These are phyloP conservation scores for Talaromyces thailandensis DNA, from an alignment of 495 filamentous ascomycete species.

Conservation along the genomic window DNA sequence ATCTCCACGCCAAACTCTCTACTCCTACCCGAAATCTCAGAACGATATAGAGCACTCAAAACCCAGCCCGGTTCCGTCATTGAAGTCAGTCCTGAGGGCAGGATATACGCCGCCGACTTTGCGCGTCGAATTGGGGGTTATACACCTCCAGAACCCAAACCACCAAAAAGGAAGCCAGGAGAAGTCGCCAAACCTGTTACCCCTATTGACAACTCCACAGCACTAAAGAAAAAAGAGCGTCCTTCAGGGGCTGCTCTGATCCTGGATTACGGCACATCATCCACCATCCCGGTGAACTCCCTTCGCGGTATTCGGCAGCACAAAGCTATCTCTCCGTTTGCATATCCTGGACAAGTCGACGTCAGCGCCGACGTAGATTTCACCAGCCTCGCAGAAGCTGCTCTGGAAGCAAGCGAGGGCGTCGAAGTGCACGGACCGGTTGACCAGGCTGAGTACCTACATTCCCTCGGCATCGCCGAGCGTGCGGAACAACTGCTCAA, in stretches of 20 bases:
- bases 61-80: constrained; percentile 55
- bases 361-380: constrained; percentile 92
- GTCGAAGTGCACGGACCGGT: constrained; percentile 93
- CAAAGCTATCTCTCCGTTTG: constrained; percentile 63
- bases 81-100: constrained; percentile 80
- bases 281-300: constrained; percentile 74
- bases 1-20: constrained; percentile 69
- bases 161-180: background rate
- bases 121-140: constrained; percentile 72
- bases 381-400: constrained; percentile 69
- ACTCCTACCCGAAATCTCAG: constrained; percentile 75
- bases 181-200: background rate
- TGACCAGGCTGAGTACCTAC: constrained; percentile 72
- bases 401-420: constrained; percentile 58
- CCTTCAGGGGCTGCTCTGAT: constrained; percentile 82
- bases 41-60: constrained; percentile 69
- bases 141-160: constrained; percentile 18
- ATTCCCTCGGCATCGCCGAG: constrained; percentile 70
- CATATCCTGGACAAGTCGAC: constrained; percentile 70
- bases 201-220: background rate
- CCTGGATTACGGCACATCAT: constrained; percentile 81
- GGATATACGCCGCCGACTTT: constrained; percentile 69
- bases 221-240: constrained; percentile 32
- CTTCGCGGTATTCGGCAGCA: constrained; percentile 80
- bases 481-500: constrained; percentile 59